Conservation (phyloP, 1,284 basidiomycete genomes). For the Cryptococcus wingfieldii region DNA sequence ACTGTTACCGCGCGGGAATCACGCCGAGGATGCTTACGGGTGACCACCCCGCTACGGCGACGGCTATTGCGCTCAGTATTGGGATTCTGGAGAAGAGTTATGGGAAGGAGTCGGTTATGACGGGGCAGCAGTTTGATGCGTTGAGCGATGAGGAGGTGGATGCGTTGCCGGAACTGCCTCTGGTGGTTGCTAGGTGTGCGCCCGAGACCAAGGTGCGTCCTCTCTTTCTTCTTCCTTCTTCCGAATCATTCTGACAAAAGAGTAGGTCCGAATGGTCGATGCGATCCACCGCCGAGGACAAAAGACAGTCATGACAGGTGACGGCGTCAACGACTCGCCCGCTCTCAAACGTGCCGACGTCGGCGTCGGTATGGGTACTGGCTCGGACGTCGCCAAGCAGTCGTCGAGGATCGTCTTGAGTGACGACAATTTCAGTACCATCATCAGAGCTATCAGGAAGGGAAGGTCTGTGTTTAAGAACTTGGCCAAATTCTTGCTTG, state of each 20-base stretch:
- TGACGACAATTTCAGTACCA: conserved; percentile 69
- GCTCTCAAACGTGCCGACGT: conserved; percentile 58
- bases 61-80: conserved; percentile 52
- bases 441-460: conserved; percentile 63
- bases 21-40: conserved; percentile 62
- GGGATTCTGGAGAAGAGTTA: conserved; percentile 55
- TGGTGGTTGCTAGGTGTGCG: conserved; percentile 59
- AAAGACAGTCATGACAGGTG: conserved; percentile 51
- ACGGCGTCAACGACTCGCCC: conserved; percentile 60
- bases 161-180: conserved; percentile 54
- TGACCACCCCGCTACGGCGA: conserved; percentile 53
- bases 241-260: background rate
- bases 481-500: conserved; percentile 49
- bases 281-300: conserved; percentile 55
- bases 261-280: conserved; percentile 56
- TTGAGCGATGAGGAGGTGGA: conserved; percentile 61
- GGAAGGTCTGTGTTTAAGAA: conserved; percentile 57
- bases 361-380: conserved; percentile 67
- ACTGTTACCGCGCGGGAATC: conserved; percentile 62
- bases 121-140: conserved; percentile 61
- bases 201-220: conserved; percentile 51
- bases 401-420: conserved; percentile 62
- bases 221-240: background rate
- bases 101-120: conserved; percentile 50
- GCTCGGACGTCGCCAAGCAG: conserved; percentile 64